phyloP scores from a whole-genome alignment of 345 rosid species.

The Syzygium aromaticum region DNA sequence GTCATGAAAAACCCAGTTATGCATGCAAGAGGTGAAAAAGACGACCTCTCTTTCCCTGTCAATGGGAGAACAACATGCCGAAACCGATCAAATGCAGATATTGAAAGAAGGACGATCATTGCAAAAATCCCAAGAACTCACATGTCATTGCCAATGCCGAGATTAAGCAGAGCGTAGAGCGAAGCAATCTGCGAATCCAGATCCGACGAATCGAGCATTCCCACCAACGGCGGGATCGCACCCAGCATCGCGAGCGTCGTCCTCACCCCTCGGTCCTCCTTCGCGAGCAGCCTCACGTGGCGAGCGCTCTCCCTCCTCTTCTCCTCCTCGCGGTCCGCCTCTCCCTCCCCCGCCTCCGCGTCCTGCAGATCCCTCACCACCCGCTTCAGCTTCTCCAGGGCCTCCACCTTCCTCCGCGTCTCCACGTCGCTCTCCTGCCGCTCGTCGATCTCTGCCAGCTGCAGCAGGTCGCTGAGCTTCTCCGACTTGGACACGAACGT shows the following conservation, averaged over 20 bases:
- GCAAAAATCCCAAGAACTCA: slow-evolving; percentile 21
- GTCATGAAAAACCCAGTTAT: not conserved
- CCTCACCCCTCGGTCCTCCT: slow-evolving; percentile 67
- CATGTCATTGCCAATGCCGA: slow-evolving; percentile 86
- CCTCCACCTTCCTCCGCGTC: slow-evolving; percentile 65
- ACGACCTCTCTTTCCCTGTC: not conserved
- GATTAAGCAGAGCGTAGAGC: slow-evolving; percentile 84
- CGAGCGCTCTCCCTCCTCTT: slow-evolving; percentile 42
- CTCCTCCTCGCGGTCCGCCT: not conserved
- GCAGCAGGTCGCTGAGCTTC: slow-evolving; percentile 77
- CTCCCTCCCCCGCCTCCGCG: not conserved
- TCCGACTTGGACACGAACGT: slow-evolving; percentile 35
- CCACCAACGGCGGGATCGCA: slow-evolving; percentile 83
- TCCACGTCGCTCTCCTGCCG: slow-evolving; percentile 48
- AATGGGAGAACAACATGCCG: not conserved
- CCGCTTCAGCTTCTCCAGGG: slow-evolving; percentile 50
- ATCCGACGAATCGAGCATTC: slow-evolving; percentile 59
- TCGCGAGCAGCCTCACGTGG: slow-evolving; percentile 54
- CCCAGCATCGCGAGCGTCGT: slow-evolving; percentile 87
- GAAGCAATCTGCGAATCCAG: slow-evolving; percentile 55
- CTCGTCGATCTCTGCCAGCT: slow-evolving; percentile 42
- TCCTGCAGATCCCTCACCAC: slow-evolving; percentile 59
- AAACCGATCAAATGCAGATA: not conserved
- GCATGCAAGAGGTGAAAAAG: not conserved
- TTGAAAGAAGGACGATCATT: not conserved